Evolutionary conservation across 2,329 filamentous ascomycete species (phyloP).

Genomic region (Cladosporium sp.): DNA sequence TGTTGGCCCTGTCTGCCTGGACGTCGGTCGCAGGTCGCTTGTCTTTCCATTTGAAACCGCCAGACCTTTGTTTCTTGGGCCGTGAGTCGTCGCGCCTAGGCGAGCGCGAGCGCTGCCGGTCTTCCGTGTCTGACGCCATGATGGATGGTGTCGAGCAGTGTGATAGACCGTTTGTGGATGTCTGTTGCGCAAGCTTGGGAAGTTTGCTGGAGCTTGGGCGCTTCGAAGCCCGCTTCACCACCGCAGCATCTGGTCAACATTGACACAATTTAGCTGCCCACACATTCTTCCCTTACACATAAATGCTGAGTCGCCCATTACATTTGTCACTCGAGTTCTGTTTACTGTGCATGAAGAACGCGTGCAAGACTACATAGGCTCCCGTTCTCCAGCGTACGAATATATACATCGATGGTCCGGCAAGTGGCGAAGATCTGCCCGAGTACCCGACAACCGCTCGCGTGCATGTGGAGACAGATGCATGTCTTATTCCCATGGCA

Average conservation of each 20-base stretch:
- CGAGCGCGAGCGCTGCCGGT: slow-evolving; percentile 32
- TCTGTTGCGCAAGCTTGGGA: neutral
- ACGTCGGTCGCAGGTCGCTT: slow-evolving; percentile 29
- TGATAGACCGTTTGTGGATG: neutral
- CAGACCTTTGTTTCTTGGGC: slow-evolving; percentile 33
- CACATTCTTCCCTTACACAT: neutral
- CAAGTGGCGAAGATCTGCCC: slow-evolving; percentile 11
- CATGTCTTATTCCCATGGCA: slow-evolving; percentile 16
- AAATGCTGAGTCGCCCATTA: neutral
- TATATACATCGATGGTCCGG: neutral
- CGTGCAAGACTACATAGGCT: too few relatives aligned
- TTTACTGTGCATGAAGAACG: neutral
- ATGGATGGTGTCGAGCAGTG: neutral
- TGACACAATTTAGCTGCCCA: neutral
- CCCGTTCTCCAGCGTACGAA: neutral
- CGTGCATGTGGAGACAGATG: slow-evolving; percentile 15
- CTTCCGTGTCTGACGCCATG: slow-evolving; percentile 16
- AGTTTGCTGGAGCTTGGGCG: slow-evolving; percentile 13
- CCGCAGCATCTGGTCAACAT: neutral
- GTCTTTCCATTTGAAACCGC: slow-evolving; percentile 41
- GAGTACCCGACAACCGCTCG: slow-evolving; percentile 17
- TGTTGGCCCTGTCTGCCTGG: slow-evolving; percentile 23
- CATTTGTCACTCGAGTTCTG: neutral
- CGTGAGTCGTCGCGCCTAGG: slow-evolving; percentile 29
- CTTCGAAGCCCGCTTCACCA: neutral